phyloP scores from a whole-genome alignment of 1,139 yeast species.

The Geotrichum cucujoidarum region DNA sequence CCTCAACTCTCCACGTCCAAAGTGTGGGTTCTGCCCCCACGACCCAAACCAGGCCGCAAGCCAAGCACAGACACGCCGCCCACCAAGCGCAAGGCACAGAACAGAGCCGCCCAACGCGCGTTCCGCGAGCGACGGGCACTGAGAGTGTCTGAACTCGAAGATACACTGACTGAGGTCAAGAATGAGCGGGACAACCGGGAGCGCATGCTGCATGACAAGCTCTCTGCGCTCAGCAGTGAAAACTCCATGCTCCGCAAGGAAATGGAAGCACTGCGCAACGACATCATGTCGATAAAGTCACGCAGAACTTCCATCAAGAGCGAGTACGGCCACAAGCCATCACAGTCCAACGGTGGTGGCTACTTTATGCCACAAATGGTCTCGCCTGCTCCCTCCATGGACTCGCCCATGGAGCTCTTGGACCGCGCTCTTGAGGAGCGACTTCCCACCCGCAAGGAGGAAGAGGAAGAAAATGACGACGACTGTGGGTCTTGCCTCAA shows the following conservation, averaged over 20 bases:
- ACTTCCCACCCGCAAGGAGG: conserved; percentile 27
- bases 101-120: conserved; percentile 89
- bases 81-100: conserved; percentile 61
- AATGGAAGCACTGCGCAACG: conserved; percentile 22
- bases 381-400: conserved; percentile 41
- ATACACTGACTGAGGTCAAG: conserved; percentile 55
- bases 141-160: conserved; percentile 50
- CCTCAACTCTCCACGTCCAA: conserved; percentile 52
- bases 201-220: conserved; percentile 46
- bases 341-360: neutral
- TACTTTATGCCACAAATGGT: conserved; percentile 26
- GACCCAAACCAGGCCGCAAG: conserved; percentile 87
- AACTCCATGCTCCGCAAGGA: conserved; percentile 25
- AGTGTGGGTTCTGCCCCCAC: conserved; percentile 86
- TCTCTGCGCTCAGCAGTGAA: conserved; percentile 28
- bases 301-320: neutral
- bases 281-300: conserved; percentile 17
- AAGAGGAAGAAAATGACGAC: conserved; percentile 45
- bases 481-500: conserved; percentile 66
- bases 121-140: conserved; percentile 77
- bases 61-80: conserved; percentile 54
- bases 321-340: neutral
- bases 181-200: conserved; percentile 43
- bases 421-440: conserved; percentile 40
- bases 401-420: conserved; percentile 35